These are phyloP conservation scores for Eucalyptus polyanthemos DNA, from an alignment of 345 rosid species.

Conservation along the genomic window DNA sequence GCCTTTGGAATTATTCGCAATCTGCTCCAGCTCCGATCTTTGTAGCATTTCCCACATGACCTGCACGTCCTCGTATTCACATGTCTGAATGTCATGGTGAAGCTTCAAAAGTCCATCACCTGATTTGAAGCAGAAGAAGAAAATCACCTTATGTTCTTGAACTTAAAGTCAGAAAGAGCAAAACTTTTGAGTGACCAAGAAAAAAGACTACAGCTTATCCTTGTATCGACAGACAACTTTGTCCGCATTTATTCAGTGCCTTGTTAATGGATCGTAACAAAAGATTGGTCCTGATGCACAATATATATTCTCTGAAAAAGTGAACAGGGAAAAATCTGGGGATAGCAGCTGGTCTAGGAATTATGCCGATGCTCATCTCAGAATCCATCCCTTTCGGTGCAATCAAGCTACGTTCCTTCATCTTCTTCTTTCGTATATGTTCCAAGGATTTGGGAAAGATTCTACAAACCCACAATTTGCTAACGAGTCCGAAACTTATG, in stretches of 20 bases:
- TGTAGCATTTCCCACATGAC: conserved; percentile 9
- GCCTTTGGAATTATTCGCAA: not conserved
- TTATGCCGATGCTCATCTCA: not conserved
- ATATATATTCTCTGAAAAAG: not conserved
- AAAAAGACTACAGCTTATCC: not conserved
- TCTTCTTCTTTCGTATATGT: not conserved
- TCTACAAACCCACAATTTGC: not conserved
- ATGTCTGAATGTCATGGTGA: not conserved
- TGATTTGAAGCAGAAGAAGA: not conserved
- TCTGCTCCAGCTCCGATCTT: not conserved
- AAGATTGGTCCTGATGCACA: not conserved
- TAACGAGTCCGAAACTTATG: not conserved
- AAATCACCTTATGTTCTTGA: not conserved
- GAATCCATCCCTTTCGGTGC: not conserved
- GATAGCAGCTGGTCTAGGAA: not conserved
- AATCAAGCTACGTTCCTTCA: not conserved
- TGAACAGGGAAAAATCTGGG: not conserved
- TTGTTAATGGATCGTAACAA: not conserved
- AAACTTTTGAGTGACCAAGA: not conserved
- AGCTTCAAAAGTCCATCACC: conserved; percentile 5
- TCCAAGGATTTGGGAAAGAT: not conserved
- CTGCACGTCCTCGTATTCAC: conserved; percentile 5
- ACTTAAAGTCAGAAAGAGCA: not conserved
- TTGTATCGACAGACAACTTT: not conserved
- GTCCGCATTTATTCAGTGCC: not conserved